Base-by-base conservation (phyloP, 2,329 filamentous ascomycete genomes). In the Trichoderma aggressivum region DNA sequence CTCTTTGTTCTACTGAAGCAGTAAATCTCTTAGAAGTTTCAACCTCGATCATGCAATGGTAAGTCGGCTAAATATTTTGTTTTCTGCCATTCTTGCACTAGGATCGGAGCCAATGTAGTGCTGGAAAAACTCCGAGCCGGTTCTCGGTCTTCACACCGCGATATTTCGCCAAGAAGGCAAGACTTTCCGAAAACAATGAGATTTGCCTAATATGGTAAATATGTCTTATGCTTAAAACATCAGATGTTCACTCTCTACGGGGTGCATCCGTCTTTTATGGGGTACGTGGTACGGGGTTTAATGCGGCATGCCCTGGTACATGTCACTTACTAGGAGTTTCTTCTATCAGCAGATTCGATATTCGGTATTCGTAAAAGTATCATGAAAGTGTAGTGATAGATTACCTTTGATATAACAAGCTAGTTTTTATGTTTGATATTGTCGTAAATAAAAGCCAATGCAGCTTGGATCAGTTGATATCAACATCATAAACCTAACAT, bases 171-270 rank as follows among this genome's bases (percentile, higher is more conserved):
- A 18, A 26, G 58, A 21, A n/a, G 32, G 32, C 32, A 24, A 60
- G 11, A 24, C 1, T 36, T 60, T 24, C 58, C 58, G 30, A 36
- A 10, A 14, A 7, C 58, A 26, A 14, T 10, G 30, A 36, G 7
- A 60, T 39, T 60, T 60, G 58, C 58, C 58, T 60, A 60, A 60
- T 60, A 26, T 39, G 6, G n/a, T 60, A 16, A 50, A n/a, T 50
- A 50, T 2, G 39, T 24, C n/a, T 60, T 60, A 60, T 36, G 58
- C 58, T 60, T 60, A 60, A 39, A 24, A 10, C 10, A 6, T 5
- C 21, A 36, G 32, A 24, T 36, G 32, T 24, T 60, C 10, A 14
- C 32, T 18, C 16, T 24, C 8, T 34, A 14, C 30, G 8, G 58
- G n/a, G 6, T 26, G 21, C n/a, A 39, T 43, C 39, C 39, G 18